Conservation (phyloP, 805 yeast species). For the Yarrowia hollandica region DNA sequence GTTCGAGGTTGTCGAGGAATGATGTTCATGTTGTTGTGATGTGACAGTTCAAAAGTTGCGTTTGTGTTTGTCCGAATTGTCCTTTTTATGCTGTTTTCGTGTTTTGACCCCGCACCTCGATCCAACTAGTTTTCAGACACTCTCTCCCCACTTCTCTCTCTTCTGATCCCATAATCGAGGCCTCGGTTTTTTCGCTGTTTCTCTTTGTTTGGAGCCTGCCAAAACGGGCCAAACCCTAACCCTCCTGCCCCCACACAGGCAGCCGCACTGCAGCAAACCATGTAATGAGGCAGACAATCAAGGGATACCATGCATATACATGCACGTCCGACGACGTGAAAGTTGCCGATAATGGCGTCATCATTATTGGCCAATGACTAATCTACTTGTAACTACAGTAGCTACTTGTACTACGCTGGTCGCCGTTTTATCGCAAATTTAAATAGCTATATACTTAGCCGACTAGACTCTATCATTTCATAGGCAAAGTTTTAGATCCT, state of each 20-base stretch:
- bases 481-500: constrained; percentile 22
- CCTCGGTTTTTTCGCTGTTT: too few species aligned
- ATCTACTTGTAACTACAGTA: background rate
- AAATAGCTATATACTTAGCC: constrained; percentile 27
- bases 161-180: background rate
- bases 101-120: too few species aligned
- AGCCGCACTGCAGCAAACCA: too few species aligned
- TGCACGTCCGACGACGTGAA: constrained; percentile 3
- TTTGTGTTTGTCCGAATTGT: background rate
- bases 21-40: constrained; percentile 20
- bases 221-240: background rate
- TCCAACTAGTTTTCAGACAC: background rate
- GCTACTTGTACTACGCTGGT: too few species aligned
- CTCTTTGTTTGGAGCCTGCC: constrained; percentile 12
- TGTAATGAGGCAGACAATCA: background rate
- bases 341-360: constrained; percentile 4
- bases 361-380: too few species aligned
- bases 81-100: too few species aligned
- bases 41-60: too few species aligned
- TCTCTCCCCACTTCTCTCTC: background rate
- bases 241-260: constrained; percentile 18
- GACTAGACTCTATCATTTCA: constrained; percentile 19
- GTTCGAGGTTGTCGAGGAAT: constrained; percentile 26
- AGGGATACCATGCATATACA: constrained; percentile 1
- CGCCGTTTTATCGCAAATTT: background rate